A percentile compares a stretch with the other conserved stretches of the same genome.
Conservation (phyloP, 2,329 filamentous ascomycete genomes). For the Phyllachora maydis region DNA sequence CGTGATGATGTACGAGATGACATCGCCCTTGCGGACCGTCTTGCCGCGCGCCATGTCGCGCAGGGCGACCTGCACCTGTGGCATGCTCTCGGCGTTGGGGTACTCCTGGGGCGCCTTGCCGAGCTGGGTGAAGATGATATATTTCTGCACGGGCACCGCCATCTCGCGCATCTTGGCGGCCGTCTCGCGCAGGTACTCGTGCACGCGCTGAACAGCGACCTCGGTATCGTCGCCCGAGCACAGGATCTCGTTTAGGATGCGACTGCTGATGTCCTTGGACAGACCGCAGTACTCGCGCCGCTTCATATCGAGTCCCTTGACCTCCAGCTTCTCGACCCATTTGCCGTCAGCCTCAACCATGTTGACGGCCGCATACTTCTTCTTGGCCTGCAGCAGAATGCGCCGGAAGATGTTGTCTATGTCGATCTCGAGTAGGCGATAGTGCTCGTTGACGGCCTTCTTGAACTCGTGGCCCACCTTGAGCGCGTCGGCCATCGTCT, state of each 20-base stretch:
- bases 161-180: conserved; percentile 70
- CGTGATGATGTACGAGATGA: conserved; percentile 91
- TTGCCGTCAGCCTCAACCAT: conserved; percentile 77
- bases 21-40: conserved; percentile 76
- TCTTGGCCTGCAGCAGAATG: conserved; percentile 88
- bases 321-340: conserved; percentile 84
- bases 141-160: conserved; percentile 58
- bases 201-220: conserved; percentile 68
- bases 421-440: conserved; percentile 85
- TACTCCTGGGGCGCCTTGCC: conserved; percentile 89
- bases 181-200: conserved; percentile 81
- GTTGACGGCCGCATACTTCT: conserved; percentile 97
- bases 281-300: conserved; percentile 89
- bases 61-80: conserved; percentile 86
- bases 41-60: conserved; percentile 76
- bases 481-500: conserved; percentile 76
- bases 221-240: conserved; percentile 90
- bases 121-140: conserved; percentile 95
- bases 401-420: conserved; percentile 95
- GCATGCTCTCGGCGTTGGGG: conserved; percentile 86
- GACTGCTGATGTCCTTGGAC: conserved; percentile 84
- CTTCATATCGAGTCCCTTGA: conserved; percentile 97
- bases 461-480: conserved; percentile 93
- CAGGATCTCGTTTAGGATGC: conserved; percentile 81
- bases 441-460: conserved; percentile 80